Evolutionary conservation across 192 early-diverging fungal genomes (phyloP).

Genomic region (Linnemannia hyalina): DNA sequence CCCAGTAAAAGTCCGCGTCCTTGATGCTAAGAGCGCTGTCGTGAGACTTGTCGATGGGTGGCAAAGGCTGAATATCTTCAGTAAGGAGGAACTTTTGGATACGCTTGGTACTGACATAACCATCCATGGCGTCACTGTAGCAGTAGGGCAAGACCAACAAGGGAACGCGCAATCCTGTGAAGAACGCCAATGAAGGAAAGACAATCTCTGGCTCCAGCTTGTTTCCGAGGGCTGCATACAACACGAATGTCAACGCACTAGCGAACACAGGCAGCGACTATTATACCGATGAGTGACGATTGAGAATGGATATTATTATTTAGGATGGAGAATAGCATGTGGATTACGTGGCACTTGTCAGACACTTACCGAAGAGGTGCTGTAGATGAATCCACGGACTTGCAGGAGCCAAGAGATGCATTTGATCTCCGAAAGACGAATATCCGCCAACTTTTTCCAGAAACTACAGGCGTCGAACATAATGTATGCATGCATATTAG

Average conservation of each 20-base stretch:
- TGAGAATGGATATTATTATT: neutral
- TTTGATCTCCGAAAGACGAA: slow-evolving; percentile 73
- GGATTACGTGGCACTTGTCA: neutral
- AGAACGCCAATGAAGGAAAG: slow-evolving; percentile 63
- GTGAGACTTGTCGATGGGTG: slow-evolving; percentile 52
- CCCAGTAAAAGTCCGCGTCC: slow-evolving; percentile 77
- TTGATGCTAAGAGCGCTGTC: slow-evolving; percentile 67
- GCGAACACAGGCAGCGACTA: slow-evolving; percentile 57
- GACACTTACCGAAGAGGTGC: slow-evolving; percentile 56
- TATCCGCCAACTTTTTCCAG: slow-evolving; percentile 29
- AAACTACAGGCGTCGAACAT: slow-evolving; percentile 20
- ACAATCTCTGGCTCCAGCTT: slow-evolving; percentile 49
- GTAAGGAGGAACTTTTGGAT: slow-evolving; percentile 64
- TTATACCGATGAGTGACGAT: neutral
- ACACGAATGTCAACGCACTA: slow-evolving; percentile 60
- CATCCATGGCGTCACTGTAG: slow-evolving; percentile 54
- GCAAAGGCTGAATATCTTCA: slow-evolving; percentile 65
- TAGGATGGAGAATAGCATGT: neutral
- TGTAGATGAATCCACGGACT: slow-evolving; percentile 74
- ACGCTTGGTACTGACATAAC: slow-evolving; percentile 55
- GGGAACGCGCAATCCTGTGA: slow-evolving; percentile 63
- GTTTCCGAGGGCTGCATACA: slow-evolving; percentile 55
- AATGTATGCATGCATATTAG: neutral
- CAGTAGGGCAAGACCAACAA: slow-evolving; percentile 57
- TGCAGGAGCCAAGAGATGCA: slow-evolving; percentile 84